Evolutionary conservation across 2,329 filamentous ascomycete genomes (phyloP).

Genomic region (Dryadomyces quercivorus): DNA sequence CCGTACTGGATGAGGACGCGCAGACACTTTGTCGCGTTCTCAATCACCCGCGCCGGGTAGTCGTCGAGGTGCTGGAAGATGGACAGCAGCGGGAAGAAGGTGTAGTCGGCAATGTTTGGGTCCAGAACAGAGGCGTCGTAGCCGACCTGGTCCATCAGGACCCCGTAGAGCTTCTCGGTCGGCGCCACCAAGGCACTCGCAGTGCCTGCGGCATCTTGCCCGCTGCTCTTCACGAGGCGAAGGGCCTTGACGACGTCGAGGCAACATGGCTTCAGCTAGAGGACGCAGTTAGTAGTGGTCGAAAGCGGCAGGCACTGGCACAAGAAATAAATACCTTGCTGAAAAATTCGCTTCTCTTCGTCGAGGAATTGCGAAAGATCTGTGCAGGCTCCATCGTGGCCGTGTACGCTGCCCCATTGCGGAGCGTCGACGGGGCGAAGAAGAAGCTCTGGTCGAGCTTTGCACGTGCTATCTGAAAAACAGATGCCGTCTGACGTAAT

Average conservation of each 20-base stretch:
- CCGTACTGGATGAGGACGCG: constrained; percentile 61
- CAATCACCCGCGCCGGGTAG: constrained; percentile 59
- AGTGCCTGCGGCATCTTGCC: constrained; percentile 22
- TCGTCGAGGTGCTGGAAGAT: constrained; percentile 66
- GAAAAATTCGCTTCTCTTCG: constrained; percentile 15
- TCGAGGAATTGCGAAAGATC: constrained; percentile 13
- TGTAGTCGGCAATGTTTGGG: constrained; percentile 79
- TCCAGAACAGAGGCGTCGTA: constrained; percentile 47
- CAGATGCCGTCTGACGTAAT: neutral
- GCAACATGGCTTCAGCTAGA: constrained; percentile 50
- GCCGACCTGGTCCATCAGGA: constrained; percentile 32
- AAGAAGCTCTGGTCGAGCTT: neutral
- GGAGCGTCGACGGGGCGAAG: no score
- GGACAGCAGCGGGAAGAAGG: constrained; percentile 85
- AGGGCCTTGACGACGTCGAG: constrained; percentile 46
- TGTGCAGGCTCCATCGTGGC: constrained; percentile 7
- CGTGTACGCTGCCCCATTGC: no score
- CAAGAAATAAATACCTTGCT: constrained; percentile 11
- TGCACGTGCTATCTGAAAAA: neutral
- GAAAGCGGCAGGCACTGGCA: neutral
- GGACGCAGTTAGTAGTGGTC: neutral
- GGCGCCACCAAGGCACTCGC: constrained; percentile 33
- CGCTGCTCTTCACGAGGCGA: constrained; percentile 18
- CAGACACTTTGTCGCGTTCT: constrained; percentile 65
- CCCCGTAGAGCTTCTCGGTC: constrained; percentile 29